Evolutionary conservation across 2,329 filamentous ascomycete genomes (phyloP), one percentile per base, ranked within the genome.

Genomic region (Didymella pinodella): DNA sequence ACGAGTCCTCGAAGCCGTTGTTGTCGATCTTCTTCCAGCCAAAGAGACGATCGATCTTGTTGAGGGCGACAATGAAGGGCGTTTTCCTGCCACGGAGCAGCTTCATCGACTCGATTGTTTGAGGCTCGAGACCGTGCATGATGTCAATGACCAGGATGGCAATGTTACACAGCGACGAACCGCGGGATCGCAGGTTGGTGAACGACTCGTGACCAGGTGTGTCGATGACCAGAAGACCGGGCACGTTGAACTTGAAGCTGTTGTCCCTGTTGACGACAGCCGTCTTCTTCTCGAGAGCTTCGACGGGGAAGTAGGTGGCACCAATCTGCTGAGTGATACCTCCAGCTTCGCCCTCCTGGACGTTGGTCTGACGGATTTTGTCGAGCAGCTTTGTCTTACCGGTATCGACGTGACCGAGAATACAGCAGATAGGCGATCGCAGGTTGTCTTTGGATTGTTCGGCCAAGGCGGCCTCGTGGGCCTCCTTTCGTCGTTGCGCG

Each of bases 201-300:
- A 99, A 99, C 73, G 95, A 99, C 87, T 99, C 95, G 93, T 99
- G 95, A 82, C 95, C 95, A 73, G 95, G 96, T 0, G 95, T 99
- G 81, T 99, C 95, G 74, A 99, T 99, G 73, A 99, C 88, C 66
- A 99, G 82, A 54, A 99, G 87, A 85, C 95, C 95, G 44, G 95
- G 96, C 22, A 99, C 92, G 83, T 97, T 99, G 86, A 97, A 96
- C 63, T 97, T 91, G 77, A 99, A 97, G 55, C 85, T 85, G 71
- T 89, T 88, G 74, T 99, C 93, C 73, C 87, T 85, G 84, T 99
- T 99, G 75, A 99, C 91, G 16, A 98, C 94, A 20, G 88, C 86
- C 16, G 92, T 97, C 86, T 99, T 99, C 77, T 93, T 90, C 79
- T 87, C 86, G 74, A 99, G 89, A 60, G 95, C 92, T 52, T 98